Evolutionary conservation across 2,329 filamentous ascomycete genomes (phyloP).

Genomic region (Hymenoscyphus linearis): DNA sequence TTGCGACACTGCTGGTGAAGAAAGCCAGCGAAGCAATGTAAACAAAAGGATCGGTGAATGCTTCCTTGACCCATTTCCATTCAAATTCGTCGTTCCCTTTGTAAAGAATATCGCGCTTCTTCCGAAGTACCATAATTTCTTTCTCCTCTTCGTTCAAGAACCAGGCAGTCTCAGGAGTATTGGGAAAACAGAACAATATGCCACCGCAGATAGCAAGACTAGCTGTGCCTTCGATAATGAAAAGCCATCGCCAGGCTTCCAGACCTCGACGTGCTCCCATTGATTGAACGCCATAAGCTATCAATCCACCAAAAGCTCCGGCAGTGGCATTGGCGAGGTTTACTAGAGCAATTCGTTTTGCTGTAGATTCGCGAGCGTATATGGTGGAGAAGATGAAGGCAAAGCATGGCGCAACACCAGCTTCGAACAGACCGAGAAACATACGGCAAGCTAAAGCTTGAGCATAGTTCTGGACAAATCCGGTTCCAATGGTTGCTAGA

Average conservation of each 20-base stretch:
- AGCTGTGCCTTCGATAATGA: conserved; percentile 25
- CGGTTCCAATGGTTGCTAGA: conserved; percentile 32
- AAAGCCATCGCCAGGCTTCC: conserved; percentile 41
- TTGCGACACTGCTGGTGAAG: neutral
- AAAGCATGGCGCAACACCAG: conserved; percentile 28
- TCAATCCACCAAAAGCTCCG: conserved; percentile 28
- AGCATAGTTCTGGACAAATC: conserved; percentile 38
- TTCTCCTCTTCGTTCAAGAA: conserved; percentile 31
- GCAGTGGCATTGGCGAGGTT: conserved; percentile 24
- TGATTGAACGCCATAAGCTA: conserved; percentile 34
- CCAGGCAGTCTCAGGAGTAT: conserved; percentile 25
- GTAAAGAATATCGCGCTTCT: conserved; percentile 40
- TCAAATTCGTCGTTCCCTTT: conserved; percentile 46
- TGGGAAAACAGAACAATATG: conserved; percentile 23
- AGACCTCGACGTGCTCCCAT: conserved; percentile 43
- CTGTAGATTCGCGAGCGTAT: conserved; percentile 23
- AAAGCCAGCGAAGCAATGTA: neutral
- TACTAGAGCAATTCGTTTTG: conserved; percentile 28
- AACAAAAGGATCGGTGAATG: neutral
- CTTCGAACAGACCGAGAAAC: conserved; percentile 29
- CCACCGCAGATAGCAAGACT: conserved; percentile 23
- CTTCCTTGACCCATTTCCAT: conserved; percentile 30
- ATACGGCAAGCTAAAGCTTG: conserved; percentile 37
- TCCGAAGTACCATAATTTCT: conserved; percentile 44
- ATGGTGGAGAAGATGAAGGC: conserved; percentile 29